Percentiles rank a stretch among this genome's conserved stretches.
These are phyloP conservation scores for Nepenthes gracilis DNA, from an alignment of 148 eudicot genomes.

Conservation along the genomic window DNA sequence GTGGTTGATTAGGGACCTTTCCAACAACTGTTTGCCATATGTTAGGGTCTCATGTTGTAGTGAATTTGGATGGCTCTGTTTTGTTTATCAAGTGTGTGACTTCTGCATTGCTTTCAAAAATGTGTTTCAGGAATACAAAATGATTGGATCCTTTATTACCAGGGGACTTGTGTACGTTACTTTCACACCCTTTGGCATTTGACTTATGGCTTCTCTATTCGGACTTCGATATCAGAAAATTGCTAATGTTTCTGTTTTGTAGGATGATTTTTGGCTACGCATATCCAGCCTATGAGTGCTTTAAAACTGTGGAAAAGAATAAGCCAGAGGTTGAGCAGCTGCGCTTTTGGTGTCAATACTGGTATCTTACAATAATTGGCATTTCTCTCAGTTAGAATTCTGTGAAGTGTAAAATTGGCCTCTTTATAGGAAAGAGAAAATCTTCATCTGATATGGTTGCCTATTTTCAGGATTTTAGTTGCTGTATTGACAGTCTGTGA, in stretches of 20 bases:
- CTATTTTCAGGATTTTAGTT: slow-evolving; percentile 68
- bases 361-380: slow-evolving; percentile 31
- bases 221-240: not conserved
- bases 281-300: slow-evolving; percentile 94
- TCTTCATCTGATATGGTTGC: not conserved
- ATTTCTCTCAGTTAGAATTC: not conserved
- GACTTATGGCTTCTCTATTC: not conserved
- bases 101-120: no score
- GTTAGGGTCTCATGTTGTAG: no score
- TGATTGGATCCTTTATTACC: slow-evolving; percentile 82
- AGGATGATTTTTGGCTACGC: slow-evolving; percentile 92
- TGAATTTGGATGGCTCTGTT: no score
- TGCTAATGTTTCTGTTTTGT: slow-evolving; percentile 8
- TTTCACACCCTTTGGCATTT: not conserved
- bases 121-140: slow-evolving; percentile 41
- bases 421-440: not conserved
- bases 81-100: no score
- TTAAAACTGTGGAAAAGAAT: slow-evolving; percentile 75
- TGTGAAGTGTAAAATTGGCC: not conserved
- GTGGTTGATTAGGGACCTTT: no score
- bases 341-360: slow-evolving; percentile 95
- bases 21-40: no score
- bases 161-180: slow-evolving; percentile 78
- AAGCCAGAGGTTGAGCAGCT: slow-evolving; percentile 88
- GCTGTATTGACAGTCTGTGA: slow-evolving; percentile 72